Base-by-base conservation (phyloP, 768 basidiomycete genomes). In the Phylloporus sp. region DNA sequence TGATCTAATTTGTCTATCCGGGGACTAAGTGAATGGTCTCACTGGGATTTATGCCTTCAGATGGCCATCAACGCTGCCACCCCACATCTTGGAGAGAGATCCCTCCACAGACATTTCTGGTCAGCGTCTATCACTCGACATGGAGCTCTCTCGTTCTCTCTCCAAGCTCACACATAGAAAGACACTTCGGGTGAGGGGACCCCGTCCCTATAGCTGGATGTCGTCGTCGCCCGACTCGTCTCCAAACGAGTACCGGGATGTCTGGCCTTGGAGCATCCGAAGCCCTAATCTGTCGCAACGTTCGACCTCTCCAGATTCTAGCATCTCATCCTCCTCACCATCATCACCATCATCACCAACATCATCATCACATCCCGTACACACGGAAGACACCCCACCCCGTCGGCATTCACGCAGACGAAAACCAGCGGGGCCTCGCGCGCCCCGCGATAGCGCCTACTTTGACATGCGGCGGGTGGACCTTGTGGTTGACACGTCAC, bases 141-240 rank as follows among this genome's bases (percentile, higher is more conserved):
- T 63, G 62, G 54, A 60, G 26, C 35, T 49, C 43, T 36, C 54
- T 16, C 45, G 41, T 2, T 40, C 53, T 16, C 55, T 56, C 34
- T 43, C 44, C 5, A 20, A 53, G 3, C 44, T 55, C 16, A 22
- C 24, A n/a, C 56, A 15, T 15, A 49, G 55, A 43, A 63, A 18
- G 26, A 48, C 57, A 12, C 32, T 44, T 27, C 60, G 59, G 45
- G 50, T 69, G 15, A 60, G 55, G 45, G 67, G 67, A 22, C 67
- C 69, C 18, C 67, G 67, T 44, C 69, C 67, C 26, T 59, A 49
- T 40, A 68, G 67, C 55, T 65, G 60, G 60, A 18, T 53, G 20
- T 49, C 61, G 10, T 41, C 52, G 26, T 49, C 53, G 5, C 47
- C 53, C 4, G 60, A 63, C 20, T 53, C 62, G 2, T 46, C 55